phyloP scores from a whole-genome alignment of 345 rosid species.

The Stellera chamaejasme region DNA sequence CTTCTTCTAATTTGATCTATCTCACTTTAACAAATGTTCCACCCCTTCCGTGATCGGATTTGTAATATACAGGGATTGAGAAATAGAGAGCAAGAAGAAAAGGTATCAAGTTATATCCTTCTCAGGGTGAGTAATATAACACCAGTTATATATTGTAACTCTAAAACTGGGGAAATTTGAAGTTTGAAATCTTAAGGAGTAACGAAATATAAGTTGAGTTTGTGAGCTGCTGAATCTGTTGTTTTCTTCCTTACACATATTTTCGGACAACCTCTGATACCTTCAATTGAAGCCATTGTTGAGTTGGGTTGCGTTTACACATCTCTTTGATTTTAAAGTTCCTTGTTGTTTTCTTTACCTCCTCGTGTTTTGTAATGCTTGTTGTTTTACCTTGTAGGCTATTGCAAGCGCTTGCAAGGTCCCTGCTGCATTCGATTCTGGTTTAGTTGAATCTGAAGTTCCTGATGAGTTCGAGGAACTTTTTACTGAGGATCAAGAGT shows the following conservation, averaged over 20 bases:
- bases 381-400: slow-evolving; percentile 40
- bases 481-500: slow-evolving; percentile 65
- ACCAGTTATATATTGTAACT: neutral
- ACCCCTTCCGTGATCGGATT: neutral
- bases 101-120: slow-evolving; percentile 56
- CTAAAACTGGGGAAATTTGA: neutral
- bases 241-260: too few species aligned
- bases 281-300: too few species aligned
- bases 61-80: slow-evolving; percentile 44
- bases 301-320: neutral
- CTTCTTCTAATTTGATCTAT: too few species aligned
- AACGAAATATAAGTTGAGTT: too few species aligned
- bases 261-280: too few species aligned
- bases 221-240: too few species aligned
- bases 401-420: slow-evolving; percentile 78
- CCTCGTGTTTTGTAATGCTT: slow-evolving; percentile 2
- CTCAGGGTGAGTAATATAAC: slow-evolving; percentile 47
- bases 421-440: slow-evolving; percentile 33
- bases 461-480: slow-evolving; percentile 37
- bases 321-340: slow-evolving; percentile 6
- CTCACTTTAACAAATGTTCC: neutral
- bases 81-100: slow-evolving; percentile 73
- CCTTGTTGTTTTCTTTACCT: neutral
- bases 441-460: slow-evolving; percentile 55
- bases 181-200: neutral